Evolutionary conservation across 306 rosid genomes (phyloP), one percentile per base, ranked within the genome.

Genomic region (Prunus persica): DNA sequence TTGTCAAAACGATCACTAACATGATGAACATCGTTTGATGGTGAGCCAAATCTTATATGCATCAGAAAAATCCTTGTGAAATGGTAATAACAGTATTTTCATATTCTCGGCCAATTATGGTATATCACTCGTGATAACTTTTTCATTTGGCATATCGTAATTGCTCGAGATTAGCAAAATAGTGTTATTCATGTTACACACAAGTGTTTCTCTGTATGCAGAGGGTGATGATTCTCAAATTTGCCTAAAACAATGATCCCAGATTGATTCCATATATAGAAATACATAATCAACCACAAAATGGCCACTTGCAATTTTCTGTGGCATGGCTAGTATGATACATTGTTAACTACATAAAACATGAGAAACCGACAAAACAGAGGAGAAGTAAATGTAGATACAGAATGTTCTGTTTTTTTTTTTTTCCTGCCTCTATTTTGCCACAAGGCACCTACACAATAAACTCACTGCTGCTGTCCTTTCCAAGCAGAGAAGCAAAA

Each of bases 391-490:
- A 60, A 73, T 16, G 77, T 73, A 58, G 25, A 60, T 45, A 60
- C 68, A 58, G 58, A 60, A 24, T 45, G 45, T 11, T 73, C n/a
- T 58, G 76, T 28, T 25, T 38, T 45, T 34, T 38, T 45, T 34
- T 43, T 25, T 8, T 15, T 19, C 50, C 67, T 38, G 14, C 18
- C 16, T 34, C 24, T 38, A 8, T 24, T 27, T 11, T 12, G n/a
- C 49, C 66, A 32, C 32, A 72, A 72, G 66, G 20, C 34, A 56
- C 38, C 19, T 19, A 3, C 75, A 61, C 58, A 25, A 41, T 60
- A 51, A 18, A 60, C 61, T 18, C 20, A 5, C 4, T 64, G 65
- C 65, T 77, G 81, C 65, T 77, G 81, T 69, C 71, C 67, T 52
- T 62, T 68, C 72, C 67, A 30, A 28, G 20, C 43, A 63, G 67